These are phyloP conservation scores for Mycena floridula DNA, from an alignment of 768 basidiomycete genomes.

Conservation along the genomic window DNA sequence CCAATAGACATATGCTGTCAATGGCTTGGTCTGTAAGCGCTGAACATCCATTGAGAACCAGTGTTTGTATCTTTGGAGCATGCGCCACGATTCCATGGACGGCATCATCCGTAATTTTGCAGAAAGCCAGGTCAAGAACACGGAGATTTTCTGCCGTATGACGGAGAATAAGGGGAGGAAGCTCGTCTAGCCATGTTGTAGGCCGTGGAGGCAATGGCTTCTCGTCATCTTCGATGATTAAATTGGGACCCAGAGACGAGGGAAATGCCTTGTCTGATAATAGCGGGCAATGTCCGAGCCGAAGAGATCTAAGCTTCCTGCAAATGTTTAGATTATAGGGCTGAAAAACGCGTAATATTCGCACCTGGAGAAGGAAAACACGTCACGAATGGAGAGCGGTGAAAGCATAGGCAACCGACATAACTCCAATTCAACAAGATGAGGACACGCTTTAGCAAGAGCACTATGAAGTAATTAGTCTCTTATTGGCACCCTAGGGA, in stretches of 20 bases:
- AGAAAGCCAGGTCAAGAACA: slow-evolving; percentile 71
- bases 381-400: too few relatives aligned
- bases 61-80: slow-evolving; percentile 68
- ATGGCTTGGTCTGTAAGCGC: slow-evolving; percentile 68
- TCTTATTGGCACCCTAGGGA: too few relatives aligned
- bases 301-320: slow-evolving; percentile 68
- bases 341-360: too few relatives aligned
- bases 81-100: slow-evolving; percentile 71
- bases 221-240: slow-evolving; percentile 22
- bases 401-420: too few relatives aligned
- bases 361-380: too few relatives aligned
- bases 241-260: slow-evolving; percentile 26
- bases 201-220: slow-evolving; percentile 54
- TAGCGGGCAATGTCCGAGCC: slow-evolving; percentile 69
- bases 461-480: slow-evolving; percentile 3
- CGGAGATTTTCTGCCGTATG: slow-evolving; percentile 70
- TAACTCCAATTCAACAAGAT: too few relatives aligned
- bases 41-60: slow-evolving; percentile 75
- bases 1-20: slow-evolving; percentile 62
- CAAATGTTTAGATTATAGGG: too few relatives aligned
- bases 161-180: slow-evolving; percentile 59
- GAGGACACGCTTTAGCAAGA: slow-evolving; percentile 9
- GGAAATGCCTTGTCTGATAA: slow-evolving; percentile 83
- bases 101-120: slow-evolving; percentile 70
- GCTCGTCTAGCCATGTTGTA: slow-evolving; percentile 50